Conservation (phyloP, 2,329 filamentous ascomycete species). For the Fusarium albidum region DNA sequence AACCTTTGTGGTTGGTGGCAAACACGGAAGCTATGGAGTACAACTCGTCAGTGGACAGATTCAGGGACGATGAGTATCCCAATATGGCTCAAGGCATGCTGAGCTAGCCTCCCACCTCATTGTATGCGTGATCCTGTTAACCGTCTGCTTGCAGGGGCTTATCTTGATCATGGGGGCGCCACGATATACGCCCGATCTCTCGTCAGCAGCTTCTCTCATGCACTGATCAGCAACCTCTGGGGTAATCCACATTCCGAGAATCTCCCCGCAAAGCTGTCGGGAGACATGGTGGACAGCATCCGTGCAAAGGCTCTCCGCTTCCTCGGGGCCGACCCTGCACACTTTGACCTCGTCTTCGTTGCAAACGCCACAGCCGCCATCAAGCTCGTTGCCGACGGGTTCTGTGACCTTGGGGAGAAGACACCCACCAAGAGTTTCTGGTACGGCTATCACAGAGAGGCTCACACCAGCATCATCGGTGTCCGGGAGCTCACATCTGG, state of each 20-base stretch:
- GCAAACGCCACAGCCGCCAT: conserved; percentile 70
- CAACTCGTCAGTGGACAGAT: conserved; percentile 35
- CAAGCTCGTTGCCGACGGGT: conserved; percentile 67
- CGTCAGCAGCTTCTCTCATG: conserved; percentile 61
- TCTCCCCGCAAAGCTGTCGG: conserved; percentile 64
- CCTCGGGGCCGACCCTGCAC: conserved; percentile 64
- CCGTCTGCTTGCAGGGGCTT: conserved; percentile 44
- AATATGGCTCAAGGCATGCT: conserved; percentile 39
- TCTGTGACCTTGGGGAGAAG: conserved; percentile 61
- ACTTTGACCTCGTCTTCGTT: conserved; percentile 70
- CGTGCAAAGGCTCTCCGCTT: conserved; percentile 63
- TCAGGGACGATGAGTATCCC: conserved; percentile 40
- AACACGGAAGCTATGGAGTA: conserved; percentile 32
- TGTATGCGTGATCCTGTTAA: conserved; percentile 7
- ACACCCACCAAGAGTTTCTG: conserved; percentile 57
- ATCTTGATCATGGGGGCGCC: conserved; percentile 66
- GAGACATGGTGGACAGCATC: conserved; percentile 64
- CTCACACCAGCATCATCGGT: conserved; percentile 73
- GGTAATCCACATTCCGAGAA: conserved; percentile 75
- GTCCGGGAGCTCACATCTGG: conserved; percentile 68
- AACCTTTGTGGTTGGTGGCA: conserved; percentile 14
- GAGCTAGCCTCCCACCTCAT: not conserved
- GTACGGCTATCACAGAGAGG: conserved; percentile 68
- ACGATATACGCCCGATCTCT: conserved; percentile 67
- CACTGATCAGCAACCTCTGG: conserved; percentile 66